Evolutionary conservation across 1,139 yeast genomes (phyloP), one percentile per base, ranked within the genome.

Genomic region (Arxiozyma bovina): DNA sequence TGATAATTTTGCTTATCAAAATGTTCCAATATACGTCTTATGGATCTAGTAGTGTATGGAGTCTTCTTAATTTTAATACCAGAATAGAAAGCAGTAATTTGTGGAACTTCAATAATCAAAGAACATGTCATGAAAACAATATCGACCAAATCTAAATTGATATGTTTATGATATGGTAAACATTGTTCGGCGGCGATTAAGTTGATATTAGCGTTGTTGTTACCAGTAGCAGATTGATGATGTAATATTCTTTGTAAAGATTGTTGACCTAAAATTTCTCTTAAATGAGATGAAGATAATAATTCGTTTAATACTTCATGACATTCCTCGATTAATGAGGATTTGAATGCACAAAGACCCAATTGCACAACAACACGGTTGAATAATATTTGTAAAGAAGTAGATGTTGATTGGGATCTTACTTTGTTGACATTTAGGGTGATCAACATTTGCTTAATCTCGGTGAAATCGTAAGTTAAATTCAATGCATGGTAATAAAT

Each of bases 81-180:
- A 22, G 76, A 67, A 51, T 76, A 77, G 56, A 77, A 70, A 67
- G 86, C 80, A 30, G 88, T 87, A 79, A 90, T 83, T 65, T 82
- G 82, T 50, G 99, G 99, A 59, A 93, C 85, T 75, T 94, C 99
- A 65, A 89, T 81, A 69, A 94, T 80, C 73, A 94, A 77, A 46
- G 96, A 88, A 59, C 91, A 79, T 15, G 98, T 93, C 78, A 90
- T 81, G 77, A 87, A 91, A 55, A 88, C 96, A 70, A 96, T 87
- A 74, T 94, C 99, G 65, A 94, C 80, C 65, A 94, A 81, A 76
- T 94, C 99, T 66, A 91, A 78, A 73, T 94, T 94, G 72, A 94
- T 90, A 75, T 94, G 99, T 86, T 89, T 91, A 74, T 94, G 99
- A 86, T 87, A 94, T 57, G 99, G 99, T 69, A 93, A 79, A 70